Conservation (phyloP, 371 early-diverging fungal species). For the Mucor irregularis region DNA sequence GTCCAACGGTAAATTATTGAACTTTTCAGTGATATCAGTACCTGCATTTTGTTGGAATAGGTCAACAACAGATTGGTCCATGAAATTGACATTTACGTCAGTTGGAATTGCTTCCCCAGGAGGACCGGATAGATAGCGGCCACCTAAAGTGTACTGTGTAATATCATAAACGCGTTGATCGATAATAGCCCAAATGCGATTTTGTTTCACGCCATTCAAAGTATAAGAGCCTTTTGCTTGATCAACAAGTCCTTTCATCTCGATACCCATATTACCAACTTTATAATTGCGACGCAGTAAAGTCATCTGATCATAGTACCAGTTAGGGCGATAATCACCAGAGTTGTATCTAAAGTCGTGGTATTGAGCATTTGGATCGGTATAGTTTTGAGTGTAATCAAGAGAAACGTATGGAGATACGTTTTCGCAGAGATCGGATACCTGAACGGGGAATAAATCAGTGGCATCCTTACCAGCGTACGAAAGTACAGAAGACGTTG, state of each 20-base stretch:
- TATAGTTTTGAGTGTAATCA: constrained; percentile 33
- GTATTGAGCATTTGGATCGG: constrained; percentile 37
- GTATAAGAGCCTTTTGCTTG: constrained; percentile 27
- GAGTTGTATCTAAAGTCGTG: constrained; percentile 40
- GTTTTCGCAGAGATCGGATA: constrained; percentile 53
- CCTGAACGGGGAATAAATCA: constrained; percentile 74
- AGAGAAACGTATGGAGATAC: constrained; percentile 35
- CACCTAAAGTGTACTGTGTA: constrained; percentile 55
- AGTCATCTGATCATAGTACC: constrained; percentile 53
- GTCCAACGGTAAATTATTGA: constrained; percentile 35
- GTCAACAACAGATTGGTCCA: constrained; percentile 47
- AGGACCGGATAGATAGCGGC: constrained; percentile 25
- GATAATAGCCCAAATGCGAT: constrained; percentile 57
- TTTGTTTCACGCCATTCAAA: constrained; percentile 28
- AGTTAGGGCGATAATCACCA: constrained; percentile 36
- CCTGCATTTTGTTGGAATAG: constrained; percentile 58
- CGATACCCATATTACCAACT: constrained; percentile 39
- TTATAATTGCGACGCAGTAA: constrained; percentile 51
- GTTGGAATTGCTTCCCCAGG: constrained; percentile 22
- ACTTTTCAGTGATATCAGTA: constrained; percentile 56
- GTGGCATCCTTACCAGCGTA: constrained; percentile 71
- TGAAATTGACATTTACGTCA: constrained; percentile 34
- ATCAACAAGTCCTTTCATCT: constrained; percentile 24
- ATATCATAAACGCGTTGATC: constrained; percentile 65
- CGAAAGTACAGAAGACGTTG: constrained; percentile 47